Evolutionary conservation across 2,329 filamentous ascomycete genomes (phyloP), one percentile per base, ranked within the genome.

Genomic region (Pseudocercospora vitis): DNA sequence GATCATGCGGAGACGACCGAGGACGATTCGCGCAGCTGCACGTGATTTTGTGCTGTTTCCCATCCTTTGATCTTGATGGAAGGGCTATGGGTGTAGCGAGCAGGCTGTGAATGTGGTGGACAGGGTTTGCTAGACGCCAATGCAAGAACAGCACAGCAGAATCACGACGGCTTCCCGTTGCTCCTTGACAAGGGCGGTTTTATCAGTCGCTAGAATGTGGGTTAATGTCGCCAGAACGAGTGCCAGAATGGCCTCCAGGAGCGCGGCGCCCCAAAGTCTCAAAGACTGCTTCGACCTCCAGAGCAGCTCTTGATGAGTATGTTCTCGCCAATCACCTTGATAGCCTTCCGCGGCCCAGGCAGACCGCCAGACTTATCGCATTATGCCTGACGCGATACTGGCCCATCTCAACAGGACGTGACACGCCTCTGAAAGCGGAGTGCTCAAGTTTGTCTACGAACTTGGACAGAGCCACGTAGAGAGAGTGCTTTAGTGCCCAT

Each of bases 401-500:
- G 7, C 73, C 70, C 59, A 84, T 65, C 31, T 74, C 71, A 49
- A 79, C 40, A 6, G 49, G 78, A 54, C 74, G 75, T 42, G 78
- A 74, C 2, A 78, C 72, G 62, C 72, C 75, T 59, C 78, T 79
- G 31, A 65, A 63, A 1, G 76, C 74, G 75, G 76, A 83, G 49
- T 75, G 70, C 18, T 79, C 77, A 67, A 0, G 80, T 85, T 11
- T 78, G n/a, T n/a, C n/a, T 75, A 3, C 84, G 77, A 55, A 82
- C 78, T 54, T 78, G 73, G 28, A 63, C 52, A 54, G 82, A 80
- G n/a, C n/a, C n/a, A n/a, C n/a, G 78, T 91, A 91, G 63, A 91
- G 74, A 51, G 84, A 81, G 63, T 91, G 88, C 8, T 75, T 70
- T 44, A 84, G 76, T 47, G 84, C 81, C 85, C 87, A 91, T 33